These are phyloP conservation scores for Eucalyptus albens DNA, from an alignment of 345 rosid species.

Conservation along the genomic window DNA sequence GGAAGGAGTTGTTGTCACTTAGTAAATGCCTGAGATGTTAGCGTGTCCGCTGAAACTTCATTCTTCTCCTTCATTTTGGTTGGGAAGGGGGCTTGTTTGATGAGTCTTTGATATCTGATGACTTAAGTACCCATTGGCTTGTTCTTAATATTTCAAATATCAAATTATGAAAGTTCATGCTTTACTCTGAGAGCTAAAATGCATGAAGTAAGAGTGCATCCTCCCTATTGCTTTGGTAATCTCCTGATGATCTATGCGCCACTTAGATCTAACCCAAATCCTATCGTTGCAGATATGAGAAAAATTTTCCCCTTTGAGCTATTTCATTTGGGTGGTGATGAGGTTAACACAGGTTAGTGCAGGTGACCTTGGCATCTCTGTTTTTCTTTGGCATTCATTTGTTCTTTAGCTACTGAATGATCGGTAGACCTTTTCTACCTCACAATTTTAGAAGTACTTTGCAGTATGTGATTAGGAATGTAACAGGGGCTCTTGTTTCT, in stretches of 20 bases:
- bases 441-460: not conserved
- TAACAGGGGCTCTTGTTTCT: not conserved
- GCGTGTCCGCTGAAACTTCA: not conserved
- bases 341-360: constrained; percentile 72
- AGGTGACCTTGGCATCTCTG: not conserved
- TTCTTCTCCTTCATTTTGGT: not conserved
- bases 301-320: constrained; percentile 91
- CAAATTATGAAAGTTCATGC: not conserved
- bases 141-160: not conserved
- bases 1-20: not conserved
- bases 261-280: not conserved
- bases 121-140: not conserved
- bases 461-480: not conserved
- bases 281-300: constrained; percentile 46
- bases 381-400: not conserved
- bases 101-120: not conserved
- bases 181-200: not conserved
- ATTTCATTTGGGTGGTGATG: constrained; percentile 98
- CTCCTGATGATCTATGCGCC: not conserved
- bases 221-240: not conserved
- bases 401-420: not conserved
- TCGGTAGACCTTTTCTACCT: not conserved
- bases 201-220: not conserved
- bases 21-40: not conserved
- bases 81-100: not conserved